Evolutionary conservation across 164 flowering plant genomes (phyloP).

Genomic region (Protea cynaroides): DNA sequence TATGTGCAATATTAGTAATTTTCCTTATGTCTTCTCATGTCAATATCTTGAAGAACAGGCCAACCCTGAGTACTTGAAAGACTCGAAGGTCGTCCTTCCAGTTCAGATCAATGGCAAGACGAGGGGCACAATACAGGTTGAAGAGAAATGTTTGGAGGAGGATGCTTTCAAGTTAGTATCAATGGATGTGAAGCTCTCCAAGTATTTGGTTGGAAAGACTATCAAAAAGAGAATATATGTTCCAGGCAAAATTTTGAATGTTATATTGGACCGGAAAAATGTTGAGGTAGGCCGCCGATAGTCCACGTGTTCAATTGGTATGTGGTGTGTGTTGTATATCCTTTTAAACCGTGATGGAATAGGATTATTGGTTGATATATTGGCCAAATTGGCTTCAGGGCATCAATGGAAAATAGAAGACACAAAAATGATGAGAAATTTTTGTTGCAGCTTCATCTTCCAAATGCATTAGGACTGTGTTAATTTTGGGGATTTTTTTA

Average conservation of each 20-base stretch:
- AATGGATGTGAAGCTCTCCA: conserved; percentile 60
- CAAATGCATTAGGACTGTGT: too few relatives aligned
- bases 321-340: background rate
- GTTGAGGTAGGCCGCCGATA: conserved; percentile 31
- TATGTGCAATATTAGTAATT: too few relatives aligned
- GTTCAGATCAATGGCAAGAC: conserved; percentile 97
- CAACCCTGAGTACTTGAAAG: conserved; percentile 61
- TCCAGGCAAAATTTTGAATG: conserved; percentile 81
- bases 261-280: conserved; percentile 55
- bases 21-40: too few relatives aligned
- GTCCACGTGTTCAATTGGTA: background rate
- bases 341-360: background rate
- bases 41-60: too few relatives aligned
- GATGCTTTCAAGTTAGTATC: conserved; percentile 74
- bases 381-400: background rate
- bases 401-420: too few relatives aligned
- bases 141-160: conserved; percentile 66
- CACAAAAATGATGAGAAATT: too few relatives aligned
- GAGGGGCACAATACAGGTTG: conserved; percentile 83
- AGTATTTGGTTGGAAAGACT: conserved; percentile 55
- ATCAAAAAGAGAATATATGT: conserved; percentile 78
- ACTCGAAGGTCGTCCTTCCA: conserved; percentile 61
- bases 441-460: too few relatives aligned
- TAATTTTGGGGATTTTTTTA: too few relatives aligned
- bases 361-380: background rate